Conservation (phyloP, 306 rosid genomes). For the Pyrus communis region DNA sequence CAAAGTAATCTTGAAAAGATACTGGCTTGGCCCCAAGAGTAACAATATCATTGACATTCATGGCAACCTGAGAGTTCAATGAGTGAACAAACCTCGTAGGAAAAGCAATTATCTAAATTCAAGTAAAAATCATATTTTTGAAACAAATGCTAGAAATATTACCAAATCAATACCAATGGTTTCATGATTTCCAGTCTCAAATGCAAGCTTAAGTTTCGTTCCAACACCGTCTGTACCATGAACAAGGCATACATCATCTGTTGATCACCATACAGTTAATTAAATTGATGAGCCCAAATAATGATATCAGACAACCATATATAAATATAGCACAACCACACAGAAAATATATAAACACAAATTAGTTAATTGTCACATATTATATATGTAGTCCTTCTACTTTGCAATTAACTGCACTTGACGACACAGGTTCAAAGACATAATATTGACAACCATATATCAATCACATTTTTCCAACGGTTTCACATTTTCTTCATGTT, state of each 20-base stretch:
- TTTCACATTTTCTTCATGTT: no score
- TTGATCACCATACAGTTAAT: not conserved
- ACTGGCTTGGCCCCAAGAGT: slow-evolving; percentile 92
- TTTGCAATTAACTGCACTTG: no score
- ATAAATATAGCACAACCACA: no score
- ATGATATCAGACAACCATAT: not conserved
- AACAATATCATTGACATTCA: slow-evolving; percentile 91
- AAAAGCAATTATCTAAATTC: no score
- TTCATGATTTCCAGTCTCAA: slow-evolving; percentile 81
- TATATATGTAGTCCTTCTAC: no score
- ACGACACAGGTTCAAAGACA: no score
- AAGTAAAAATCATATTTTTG: not conserved
- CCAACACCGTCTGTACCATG: slow-evolving; percentile 97
- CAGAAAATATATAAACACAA: not conserved
- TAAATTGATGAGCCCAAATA: slow-evolving; percentile 5
- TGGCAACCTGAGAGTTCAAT: slow-evolving; percentile 58
- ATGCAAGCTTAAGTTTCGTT: slow-evolving; percentile 82
- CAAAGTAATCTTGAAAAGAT: slow-evolving; percentile 89
- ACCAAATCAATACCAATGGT: slow-evolving; percentile 98
- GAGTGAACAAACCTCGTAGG: not conserved
- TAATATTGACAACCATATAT: no score
- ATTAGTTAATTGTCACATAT: no score
- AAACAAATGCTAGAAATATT: not conserved
- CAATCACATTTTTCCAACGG: no score
- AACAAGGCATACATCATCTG: slow-evolving; percentile 78